Evolutionary conservation across 805 yeast species (phyloP).

Genomic region (Zygosaccharomyces lentus): DNA sequence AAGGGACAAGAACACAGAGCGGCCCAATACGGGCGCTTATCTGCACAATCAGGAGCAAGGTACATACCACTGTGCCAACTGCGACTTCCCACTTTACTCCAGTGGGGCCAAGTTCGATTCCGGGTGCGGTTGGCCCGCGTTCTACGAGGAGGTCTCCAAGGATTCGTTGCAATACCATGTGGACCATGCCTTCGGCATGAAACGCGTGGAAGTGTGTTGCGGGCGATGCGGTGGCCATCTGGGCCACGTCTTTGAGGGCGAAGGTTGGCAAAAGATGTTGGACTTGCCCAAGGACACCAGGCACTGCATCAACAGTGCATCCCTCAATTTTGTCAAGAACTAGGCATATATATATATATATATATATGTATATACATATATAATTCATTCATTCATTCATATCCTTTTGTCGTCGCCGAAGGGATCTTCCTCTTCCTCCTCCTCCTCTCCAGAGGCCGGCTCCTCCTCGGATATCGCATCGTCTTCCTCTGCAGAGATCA

Average conservation of each 20-base stretch:
- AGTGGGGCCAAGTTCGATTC: slow-evolving; percentile 80
- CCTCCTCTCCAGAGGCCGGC: slow-evolving; percentile 20
- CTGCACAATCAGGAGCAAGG: slow-evolving; percentile 45
- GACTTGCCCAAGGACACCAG: slow-evolving; percentile 65
- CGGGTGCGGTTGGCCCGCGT: slow-evolving; percentile 98
- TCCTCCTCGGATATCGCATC: slow-evolving; percentile 33
- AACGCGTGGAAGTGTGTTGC: slow-evolving; percentile 85
- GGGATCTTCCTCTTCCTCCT: slow-evolving; percentile 36
- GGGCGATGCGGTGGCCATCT: slow-evolving; percentile 86
- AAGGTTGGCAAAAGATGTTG: slow-evolving; percentile 60
- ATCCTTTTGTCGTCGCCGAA: slow-evolving; percentile 48
- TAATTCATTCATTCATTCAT: slow-evolving; percentile 10
- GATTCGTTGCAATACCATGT: slow-evolving; percentile 60
- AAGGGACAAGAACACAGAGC: slow-evolving; percentile 54
- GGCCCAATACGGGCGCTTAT: slow-evolving; percentile 42
- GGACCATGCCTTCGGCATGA: slow-evolving; percentile 72
- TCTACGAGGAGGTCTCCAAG: slow-evolving; percentile 76
- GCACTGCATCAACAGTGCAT: slow-evolving; percentile 89
- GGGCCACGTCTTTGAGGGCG: slow-evolving; percentile 94
- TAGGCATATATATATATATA: not conserved
- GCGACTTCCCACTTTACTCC: slow-evolving; percentile 72
- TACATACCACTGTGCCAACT: slow-evolving; percentile 79
- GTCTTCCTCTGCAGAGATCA: slow-evolving; percentile 34
- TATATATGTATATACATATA: too few species aligned
- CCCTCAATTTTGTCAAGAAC: slow-evolving; percentile 55